Base-by-base conservation (phyloP, 768 basidiomycete species). In the Filobasidium floriforme region DNA sequence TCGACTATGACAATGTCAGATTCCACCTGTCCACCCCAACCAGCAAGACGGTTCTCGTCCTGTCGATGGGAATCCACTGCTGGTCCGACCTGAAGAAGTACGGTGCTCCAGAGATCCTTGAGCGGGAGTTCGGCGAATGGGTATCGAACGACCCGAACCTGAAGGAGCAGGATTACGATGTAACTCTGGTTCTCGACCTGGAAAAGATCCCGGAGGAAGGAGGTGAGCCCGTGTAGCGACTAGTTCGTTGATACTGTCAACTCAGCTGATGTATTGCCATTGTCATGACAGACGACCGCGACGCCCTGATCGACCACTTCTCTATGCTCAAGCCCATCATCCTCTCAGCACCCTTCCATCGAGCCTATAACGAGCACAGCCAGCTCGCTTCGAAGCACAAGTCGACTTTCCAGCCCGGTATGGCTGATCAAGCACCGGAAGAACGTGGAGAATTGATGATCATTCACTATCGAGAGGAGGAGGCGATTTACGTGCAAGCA, bases 61-160 rank as follows among this genome's bases (percentile, higher is more conserved):
- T 99, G 24, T 98, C 94, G 37, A 98, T 99, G 92, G 87, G 88
- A 78, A 92, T 98, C 66, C 88, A 90, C 59, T 99, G 94, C 81
- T 99, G 94, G 94, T 85, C 88, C 67, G 92, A 98, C 76, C 85
- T 99, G 54, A 87, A 87, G 12, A 82, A 84, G 61, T 94, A 90
- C 73, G 96, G 94, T 54, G 96, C 90, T 0, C 73, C 86, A 40
- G 86, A 90, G 60, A 80, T 94, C 41, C 80, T 99, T 64, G 80
- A 82, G 73, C 83, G 89, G 54, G 91, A 94, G 79, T 98, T 97
- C 76, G 90, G 89, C 6, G 73, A 83, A 2, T 81, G 88, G 71
- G 41, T 76, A 1, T 41, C 41, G 26, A 18, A 63, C 12, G 73
- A 54, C 59, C 80, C 83, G 66, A 78, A 81, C 26, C 82, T 87